Conservation (phyloP, 441 rosid genomes). For the Jatropha podagrica region DNA sequence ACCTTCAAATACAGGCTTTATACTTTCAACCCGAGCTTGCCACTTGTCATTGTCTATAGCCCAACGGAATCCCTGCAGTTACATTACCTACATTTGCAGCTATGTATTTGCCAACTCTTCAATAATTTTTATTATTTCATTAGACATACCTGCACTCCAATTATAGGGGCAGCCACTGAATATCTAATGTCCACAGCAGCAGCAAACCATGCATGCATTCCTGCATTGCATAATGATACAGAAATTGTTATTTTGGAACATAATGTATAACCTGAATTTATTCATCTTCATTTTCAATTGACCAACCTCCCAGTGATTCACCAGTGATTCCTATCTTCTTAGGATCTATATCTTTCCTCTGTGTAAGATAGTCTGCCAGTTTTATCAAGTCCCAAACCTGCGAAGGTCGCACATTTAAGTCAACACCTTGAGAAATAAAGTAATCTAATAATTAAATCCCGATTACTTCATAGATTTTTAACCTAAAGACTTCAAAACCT, state of each 20-base stretch:
- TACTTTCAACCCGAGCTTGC: constrained; percentile 81
- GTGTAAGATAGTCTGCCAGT: constrained; percentile 76
- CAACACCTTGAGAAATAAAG: constrained; percentile 10
- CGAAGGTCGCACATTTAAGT: constrained; percentile 18
- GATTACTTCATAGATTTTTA: background rate
- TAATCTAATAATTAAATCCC: background rate
- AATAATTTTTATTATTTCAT: constrained; percentile 3
- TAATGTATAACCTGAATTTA: constrained; percentile 13
- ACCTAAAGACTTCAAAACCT: background rate
- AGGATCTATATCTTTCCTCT: constrained; percentile 80
- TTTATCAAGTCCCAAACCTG: constrained; percentile 94
- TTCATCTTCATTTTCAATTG: background rate
- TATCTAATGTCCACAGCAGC: constrained; percentile 78
- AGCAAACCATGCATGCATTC: constrained; percentile 98
- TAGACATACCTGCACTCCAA: constrained; percentile 76
- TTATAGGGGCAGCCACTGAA: constrained; percentile 66
- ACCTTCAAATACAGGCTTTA: constrained; percentile 89
- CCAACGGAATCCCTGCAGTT: constrained; percentile 79
- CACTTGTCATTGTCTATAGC: constrained; percentile 85
- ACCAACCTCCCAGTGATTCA: constrained; percentile 91
- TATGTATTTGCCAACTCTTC: constrained; percentile 10
- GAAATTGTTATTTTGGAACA: constrained; percentile 12
- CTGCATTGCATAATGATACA: constrained; percentile 16
- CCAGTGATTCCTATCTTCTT: constrained; percentile 89
- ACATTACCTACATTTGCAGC: constrained; percentile 13